Percentiles rank a stretch among this genome's conserved stretches.
phyloP scores from a whole-genome alignment of 495 filamentous ascomycete species.

The Podospora tetraspora region DNA sequence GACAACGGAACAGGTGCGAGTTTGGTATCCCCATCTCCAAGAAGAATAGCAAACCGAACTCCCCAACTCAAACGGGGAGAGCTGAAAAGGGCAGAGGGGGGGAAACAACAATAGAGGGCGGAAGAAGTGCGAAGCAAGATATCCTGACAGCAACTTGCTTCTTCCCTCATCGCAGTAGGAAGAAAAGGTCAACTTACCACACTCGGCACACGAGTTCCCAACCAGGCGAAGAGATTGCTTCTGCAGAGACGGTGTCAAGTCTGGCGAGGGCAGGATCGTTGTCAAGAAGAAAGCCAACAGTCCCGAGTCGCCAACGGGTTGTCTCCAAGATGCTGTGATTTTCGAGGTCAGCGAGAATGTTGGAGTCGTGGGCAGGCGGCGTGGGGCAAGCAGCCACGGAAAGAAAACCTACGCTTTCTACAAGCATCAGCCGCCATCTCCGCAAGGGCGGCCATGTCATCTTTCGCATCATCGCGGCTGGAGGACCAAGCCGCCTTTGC shows the following conservation, averaged over 20 bases:
- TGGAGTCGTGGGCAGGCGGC: background rate
- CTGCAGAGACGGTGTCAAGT: conserved; percentile 29
- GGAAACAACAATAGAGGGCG: background rate
- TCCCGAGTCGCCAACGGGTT: conserved; percentile 60
- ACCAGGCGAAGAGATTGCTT: conserved; percentile 61
- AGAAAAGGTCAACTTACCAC: conserved; percentile 43
- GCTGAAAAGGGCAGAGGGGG: background rate
- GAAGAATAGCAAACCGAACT: background rate
- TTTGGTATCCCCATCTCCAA: background rate
- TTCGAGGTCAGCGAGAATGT: background rate
- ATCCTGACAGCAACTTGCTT: background rate
- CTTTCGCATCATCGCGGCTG: background rate
- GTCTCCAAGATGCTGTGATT: conserved; percentile 46
- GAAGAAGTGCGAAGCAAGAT: background rate
- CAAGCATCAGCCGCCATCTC: background rate
- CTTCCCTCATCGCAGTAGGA: background rate
- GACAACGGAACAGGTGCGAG: background rate
- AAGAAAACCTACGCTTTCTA: background rate
- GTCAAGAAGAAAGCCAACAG: conserved; percentile 61
- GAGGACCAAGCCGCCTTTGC: background rate
- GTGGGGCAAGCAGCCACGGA: background rate
- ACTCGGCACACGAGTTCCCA: conserved; percentile 80
- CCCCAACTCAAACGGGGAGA: background rate
- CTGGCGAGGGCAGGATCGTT: conserved; percentile 40
- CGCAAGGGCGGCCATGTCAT: background rate